Conservation (phyloP, 2,329 filamentous ascomycete species). For the Paramyrothecium roridum region DNA sequence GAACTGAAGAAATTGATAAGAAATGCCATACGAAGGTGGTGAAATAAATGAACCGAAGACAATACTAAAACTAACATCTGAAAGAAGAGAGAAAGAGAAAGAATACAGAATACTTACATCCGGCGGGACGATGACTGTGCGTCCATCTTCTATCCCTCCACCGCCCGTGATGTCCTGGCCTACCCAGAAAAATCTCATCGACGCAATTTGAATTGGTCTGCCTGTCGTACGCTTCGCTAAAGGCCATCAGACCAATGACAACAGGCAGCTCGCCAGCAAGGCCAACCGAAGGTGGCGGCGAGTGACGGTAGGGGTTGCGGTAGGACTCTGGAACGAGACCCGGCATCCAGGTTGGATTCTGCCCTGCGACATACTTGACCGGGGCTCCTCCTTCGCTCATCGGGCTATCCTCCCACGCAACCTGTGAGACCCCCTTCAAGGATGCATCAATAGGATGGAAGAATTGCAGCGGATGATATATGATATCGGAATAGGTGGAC, state of each 20-base stretch:
- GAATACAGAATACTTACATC: constrained; percentile 18
- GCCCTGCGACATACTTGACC: constrained; percentile 26
- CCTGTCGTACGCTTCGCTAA: constrained; percentile 12
- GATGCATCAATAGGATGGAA: constrained; percentile 5
- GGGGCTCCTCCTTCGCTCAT: constrained; percentile 9
- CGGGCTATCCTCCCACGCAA: constrained; percentile 13
- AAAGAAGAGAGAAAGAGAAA: no score
- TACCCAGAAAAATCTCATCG: constrained; percentile 18
- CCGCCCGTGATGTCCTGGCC: constrained; percentile 8
- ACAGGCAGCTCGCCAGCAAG: constrained; percentile 35
- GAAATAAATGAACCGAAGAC: no score
- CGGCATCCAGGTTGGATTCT: constrained; percentile 33
- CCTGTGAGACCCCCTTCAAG: constrained; percentile 22
- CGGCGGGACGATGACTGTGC: constrained; percentile 10
- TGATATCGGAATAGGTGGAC: not conserved
- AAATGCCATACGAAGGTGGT: no score
- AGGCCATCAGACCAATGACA: constrained; percentile 37
- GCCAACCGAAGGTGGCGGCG: constrained; percentile 20
- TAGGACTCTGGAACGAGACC: constrained; percentile 30
- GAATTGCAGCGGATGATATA: constrained; percentile 28
- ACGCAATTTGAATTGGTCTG: constrained; percentile 2
- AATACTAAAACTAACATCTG: no score
- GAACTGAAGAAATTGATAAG: no score
- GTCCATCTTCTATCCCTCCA: constrained; percentile 24
- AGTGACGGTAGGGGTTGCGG: constrained; percentile 5